Evolutionary conservation across 2,329 filamentous ascomycete genomes (phyloP), one percentile per base, ranked within the genome.

Genomic region (Salinomyces thailandicus): DNA sequence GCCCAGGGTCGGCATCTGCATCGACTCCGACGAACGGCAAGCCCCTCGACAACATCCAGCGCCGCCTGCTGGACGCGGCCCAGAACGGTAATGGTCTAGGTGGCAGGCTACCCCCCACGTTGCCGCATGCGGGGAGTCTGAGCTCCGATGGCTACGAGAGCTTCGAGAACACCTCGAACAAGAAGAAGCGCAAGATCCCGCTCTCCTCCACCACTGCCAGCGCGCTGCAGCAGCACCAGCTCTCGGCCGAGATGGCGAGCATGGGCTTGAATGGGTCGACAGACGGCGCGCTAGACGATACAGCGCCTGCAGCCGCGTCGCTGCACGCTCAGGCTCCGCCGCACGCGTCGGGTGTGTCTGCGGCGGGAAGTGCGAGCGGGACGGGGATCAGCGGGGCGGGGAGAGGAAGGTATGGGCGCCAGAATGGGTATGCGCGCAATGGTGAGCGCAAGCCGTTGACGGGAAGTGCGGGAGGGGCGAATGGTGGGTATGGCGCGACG

Each of bases 111-210:
- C 54, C 54, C 35, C 49, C 57, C 9, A 29, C 31, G 18, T 7
- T 15, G 9, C 29, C 20, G 29, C n/a, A n/a, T n/a, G 59, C 67
- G 16, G 62, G 75, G 29, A 73, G 76, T 15, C 72, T 79, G 33
- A 77, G 79, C 16, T 71, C 75, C 8, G 89, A 96, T 58, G 86
- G 87, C 11, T 96, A 96, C 59, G 91, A 98, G 60, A 91, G 85
- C 5, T 93, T 95, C 52, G 91, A 98, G 61, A 96, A 96, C 53
- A 93, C 85, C 22, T 96, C 94, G 60, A 98, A 98, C 59, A 98
- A 98, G 64, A 98, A 96, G 68, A 96, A 98, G 62, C 76, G 91
- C 49, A 98, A 98, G 64, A 96, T 98, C 24, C 91, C 91, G 0
- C 86, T 86, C 0, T 85, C 85, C 7, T 82, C 84, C 13, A 82